These are phyloP conservation scores for Schizochytrium sp. DNA, from an alignment of 108 stramenopile genomes.

Conservation along the genomic window DNA sequence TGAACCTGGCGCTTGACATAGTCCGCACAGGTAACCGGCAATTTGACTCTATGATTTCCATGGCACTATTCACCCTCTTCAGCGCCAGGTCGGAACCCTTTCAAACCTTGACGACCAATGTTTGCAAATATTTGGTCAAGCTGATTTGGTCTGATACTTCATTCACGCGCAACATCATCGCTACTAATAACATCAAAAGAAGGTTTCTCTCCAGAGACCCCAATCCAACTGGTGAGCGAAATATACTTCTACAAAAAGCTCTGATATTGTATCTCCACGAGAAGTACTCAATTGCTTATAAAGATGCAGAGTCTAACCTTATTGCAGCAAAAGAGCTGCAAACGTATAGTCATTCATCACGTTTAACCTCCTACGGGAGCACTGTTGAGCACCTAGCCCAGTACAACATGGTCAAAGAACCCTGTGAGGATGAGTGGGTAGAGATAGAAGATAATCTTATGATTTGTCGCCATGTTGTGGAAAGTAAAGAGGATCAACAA, in stretches of 20 bases:
- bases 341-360: slow-evolving; percentile 15
- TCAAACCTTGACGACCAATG: background rate
- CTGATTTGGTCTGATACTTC: background rate
- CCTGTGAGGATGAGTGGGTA: slow-evolving; percentile 1
- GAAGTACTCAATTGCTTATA: slow-evolving; percentile 46
- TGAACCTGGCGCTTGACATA: background rate
- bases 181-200: background rate
- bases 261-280: slow-evolving; percentile 60
- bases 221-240: slow-evolving; percentile 36
- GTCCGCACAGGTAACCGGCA: background rate
- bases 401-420: slow-evolving; percentile 2
- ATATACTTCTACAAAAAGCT: slow-evolving; percentile 72
- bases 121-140: background rate
- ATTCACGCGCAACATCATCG: background rate
- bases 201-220: background rate
- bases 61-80: background rate
- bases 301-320: slow-evolving; percentile 57
- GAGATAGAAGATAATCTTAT: slow-evolving; percentile 58
- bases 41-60: background rate
- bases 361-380: slow-evolving; percentile 58
- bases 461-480: slow-evolving; percentile 38
- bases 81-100: background rate
- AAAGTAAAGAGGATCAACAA: background rate
- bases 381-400: slow-evolving; percentile 67
- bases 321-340: slow-evolving; percentile 65